Base-by-base conservation (phyloP, 108 stramenopile species). In the Cylindrotheca fusiformis region DNA sequence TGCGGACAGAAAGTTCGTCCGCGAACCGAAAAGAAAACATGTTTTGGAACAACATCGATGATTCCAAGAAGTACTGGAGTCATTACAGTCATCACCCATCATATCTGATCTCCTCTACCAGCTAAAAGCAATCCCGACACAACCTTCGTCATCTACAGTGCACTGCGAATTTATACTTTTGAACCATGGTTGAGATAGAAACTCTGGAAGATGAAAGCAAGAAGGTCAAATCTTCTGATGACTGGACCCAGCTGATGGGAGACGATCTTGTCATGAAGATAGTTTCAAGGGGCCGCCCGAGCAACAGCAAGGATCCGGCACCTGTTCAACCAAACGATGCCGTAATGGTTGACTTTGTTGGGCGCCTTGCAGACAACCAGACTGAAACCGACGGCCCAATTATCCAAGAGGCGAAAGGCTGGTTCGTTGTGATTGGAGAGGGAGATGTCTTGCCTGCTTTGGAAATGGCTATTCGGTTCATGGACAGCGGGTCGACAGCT, bases 391-490 rank as follows among this genome's bases (percentile, higher is more conserved):
- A 67, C 48, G 72, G 60, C 3, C 33, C 58, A 8, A 47, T 74
- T 10, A 68, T 76, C 68, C 76, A 74, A 46, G 26, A 68, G 12
- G 69, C 28, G 29, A 70, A 71, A n/a, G 29, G 50, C 44, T 81
- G 77, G 76, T 36, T 78, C 47, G 48, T 85, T 45, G 70, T 71
- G 0, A 51, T 85, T 0, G 84, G 80, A 27, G 79, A 81, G 22
- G 57, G 62, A 29, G 77, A 85, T 74, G 77, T 85, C 3, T 44
- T 72, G 48, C 84, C 79, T 20, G 65, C 63, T 23, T 21, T 85
- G 18, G 84, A 85, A 65, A 72, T 85, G 80, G 80, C 67, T 2
- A 63, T 79, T 29, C 80, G 84, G 20, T 85, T 76, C 68, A 62
- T 79, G 74, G 48, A 63, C 52, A 59, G 53, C 6, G 77, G 75